Evolutionary conservation across 306 rosid species (phyloP).

Genomic region (Cyclanthera cordifolia): DNA sequence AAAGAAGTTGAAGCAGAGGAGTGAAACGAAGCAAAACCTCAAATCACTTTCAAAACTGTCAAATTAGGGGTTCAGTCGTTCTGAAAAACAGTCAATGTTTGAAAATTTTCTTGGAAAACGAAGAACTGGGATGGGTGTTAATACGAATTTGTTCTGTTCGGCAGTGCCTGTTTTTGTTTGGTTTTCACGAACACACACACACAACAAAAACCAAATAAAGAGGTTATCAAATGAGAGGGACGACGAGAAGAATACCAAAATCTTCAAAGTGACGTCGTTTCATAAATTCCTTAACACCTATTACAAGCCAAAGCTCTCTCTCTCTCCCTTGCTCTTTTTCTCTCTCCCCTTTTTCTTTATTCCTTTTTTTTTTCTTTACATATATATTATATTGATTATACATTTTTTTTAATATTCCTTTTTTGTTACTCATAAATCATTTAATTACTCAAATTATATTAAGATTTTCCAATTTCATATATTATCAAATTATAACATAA

Average conservation of each 20-base stretch:
- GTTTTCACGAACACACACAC: background rate
- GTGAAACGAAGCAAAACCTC: background rate
- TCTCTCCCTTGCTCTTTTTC: background rate
- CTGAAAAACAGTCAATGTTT: background rate
- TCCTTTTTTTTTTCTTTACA: no score
- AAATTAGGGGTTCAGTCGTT: conserved; percentile 2
- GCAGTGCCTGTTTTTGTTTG: conserved; percentile 3
- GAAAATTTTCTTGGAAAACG: background rate
- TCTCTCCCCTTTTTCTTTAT: background rate
- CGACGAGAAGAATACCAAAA: background rate
- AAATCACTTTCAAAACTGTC: background rate
- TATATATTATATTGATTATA: no score
- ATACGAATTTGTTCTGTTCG: conserved; percentile 2
- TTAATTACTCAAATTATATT: no score
- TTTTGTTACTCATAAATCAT: no score
- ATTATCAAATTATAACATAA: no score
- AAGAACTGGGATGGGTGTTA: no score
- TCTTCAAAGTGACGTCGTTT: background rate
- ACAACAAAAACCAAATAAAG: background rate
- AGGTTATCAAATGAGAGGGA: background rate
- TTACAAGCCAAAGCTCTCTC: background rate
- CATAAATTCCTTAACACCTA: background rate
- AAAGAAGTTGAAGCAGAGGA: background rate
- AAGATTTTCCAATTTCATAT: no score
- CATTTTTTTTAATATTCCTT: no score